Conservation (phyloP, 768 basidiomycete species). For the Exsudoporus frostii region DNA sequence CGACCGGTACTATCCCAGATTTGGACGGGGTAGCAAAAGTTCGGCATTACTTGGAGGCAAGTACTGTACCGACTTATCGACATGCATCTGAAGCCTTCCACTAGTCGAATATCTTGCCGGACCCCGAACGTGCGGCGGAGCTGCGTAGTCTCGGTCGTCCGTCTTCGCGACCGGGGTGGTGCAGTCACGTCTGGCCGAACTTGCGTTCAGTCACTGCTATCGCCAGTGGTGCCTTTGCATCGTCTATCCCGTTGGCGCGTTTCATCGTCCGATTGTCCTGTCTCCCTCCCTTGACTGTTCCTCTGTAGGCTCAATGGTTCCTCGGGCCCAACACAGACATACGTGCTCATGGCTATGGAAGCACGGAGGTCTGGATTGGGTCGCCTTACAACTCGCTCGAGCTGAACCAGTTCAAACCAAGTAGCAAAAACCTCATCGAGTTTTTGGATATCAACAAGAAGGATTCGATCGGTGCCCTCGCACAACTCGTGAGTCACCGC, state of each 20-base stretch:
- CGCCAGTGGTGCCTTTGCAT: slow-evolving; percentile 14
- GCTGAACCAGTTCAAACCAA: slow-evolving; percentile 7
- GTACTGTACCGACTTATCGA: neutral
- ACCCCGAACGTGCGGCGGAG: slow-evolving; percentile 7
- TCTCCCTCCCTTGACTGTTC: neutral
- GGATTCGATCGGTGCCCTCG: neutral
- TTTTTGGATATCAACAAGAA: slow-evolving; percentile 12
- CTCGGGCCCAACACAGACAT: slow-evolving; percentile 8
- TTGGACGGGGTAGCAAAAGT: slow-evolving; percentile 2
- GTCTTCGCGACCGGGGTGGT: slow-evolving; percentile 14
- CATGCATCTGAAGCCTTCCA: neutral
- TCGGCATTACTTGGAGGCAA: slow-evolving; percentile 1
- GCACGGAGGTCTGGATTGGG: slow-evolving; percentile 9
- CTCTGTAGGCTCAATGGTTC: slow-evolving; percentile 10
- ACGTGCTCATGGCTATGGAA: neutral
- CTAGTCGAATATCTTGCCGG: slow-evolving; percentile 3
- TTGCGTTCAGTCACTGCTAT: slow-evolving; percentile 5
- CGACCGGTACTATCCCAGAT: slow-evolving; percentile 7
- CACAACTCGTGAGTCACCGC: slow-evolving; percentile 1
- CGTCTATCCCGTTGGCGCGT: slow-evolving; percentile 9
- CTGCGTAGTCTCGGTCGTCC: slow-evolving; percentile 12
- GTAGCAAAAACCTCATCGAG: slow-evolving; percentile 1
- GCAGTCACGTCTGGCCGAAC: slow-evolving; percentile 9
- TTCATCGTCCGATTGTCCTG: neutral
- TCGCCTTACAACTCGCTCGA: slow-evolving; percentile 4